Evolutionary conservation across 306 rosid species (phyloP), one percentile per base, ranked within the genome.

Genomic region (Prosopis cineraria): DNA sequence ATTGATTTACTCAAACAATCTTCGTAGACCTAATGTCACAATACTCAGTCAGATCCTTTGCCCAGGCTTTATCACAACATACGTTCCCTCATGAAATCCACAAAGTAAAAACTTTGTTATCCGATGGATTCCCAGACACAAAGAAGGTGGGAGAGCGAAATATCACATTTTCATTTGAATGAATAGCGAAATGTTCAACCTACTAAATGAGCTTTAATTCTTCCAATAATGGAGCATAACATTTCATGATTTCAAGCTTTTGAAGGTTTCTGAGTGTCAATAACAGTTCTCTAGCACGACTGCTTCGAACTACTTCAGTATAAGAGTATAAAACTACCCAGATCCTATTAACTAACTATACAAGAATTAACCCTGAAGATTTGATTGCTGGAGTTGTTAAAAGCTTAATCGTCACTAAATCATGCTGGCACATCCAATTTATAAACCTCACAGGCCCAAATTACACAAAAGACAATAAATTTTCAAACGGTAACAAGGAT

Each of bases 11-110:
- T 44, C 48, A 11, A 44, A 17, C 48, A 44, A 44, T 44, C 12
- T 44, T 44, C 12, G 48, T 44, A 13, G 48, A 44, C 17, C 17
- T 13, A 11, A 17, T 13, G 48, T 48, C 58, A 70, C 40, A 31
- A 64, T 8, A 16, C 72, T 36, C 34, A 59, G 64, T 60, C 25
- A 47, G 55, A 70, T 34, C 55, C 55, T 11, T 29, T 19, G 30
- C 24, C 39, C 33, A 9, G 47, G 55, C 24, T 47, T 79, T 30
- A 64, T 69, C 67, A 33, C 67, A 79, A 72, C 25, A 65, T 63
- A 65, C 39, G 20, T 27, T 34, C 25, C 24, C 50, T 78, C 53
- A 70, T 25, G 11, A 39, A 66, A 27, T 58, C 31, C 53, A 71
- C 25, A 44, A 47, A 62, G 25, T 19, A 44, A 47, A 12, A 79